A percentile compares a stretch with the other conserved stretches of the same genome.
These are phyloP conservation scores for Tulasnella calospora DNA, from an alignment of 768 basidiomycete genomes.

Conservation along the genomic window DNA sequence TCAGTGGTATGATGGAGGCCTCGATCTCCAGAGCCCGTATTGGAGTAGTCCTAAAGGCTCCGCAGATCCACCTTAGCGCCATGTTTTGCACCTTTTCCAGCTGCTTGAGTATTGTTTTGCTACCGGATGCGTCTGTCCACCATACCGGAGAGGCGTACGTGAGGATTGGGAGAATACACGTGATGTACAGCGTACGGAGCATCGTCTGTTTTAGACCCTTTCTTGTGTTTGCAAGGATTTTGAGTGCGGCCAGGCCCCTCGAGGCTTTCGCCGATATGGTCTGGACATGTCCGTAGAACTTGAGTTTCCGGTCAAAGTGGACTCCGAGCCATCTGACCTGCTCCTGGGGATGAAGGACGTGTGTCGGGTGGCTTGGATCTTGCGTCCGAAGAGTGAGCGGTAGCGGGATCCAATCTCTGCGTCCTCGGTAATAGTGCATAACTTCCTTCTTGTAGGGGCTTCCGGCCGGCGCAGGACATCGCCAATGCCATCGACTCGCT, in stretches of 20 bases:
- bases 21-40: too few relatives aligned
- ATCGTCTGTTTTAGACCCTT: constrained; percentile 36
- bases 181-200: constrained; percentile 34
- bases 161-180: constrained; percentile 37
- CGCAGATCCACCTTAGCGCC: constrained; percentile 20
- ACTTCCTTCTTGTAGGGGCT: too few relatives aligned
- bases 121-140: constrained; percentile 33
- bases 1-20: too few relatives aligned
- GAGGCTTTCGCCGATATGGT: constrained; percentile 32
- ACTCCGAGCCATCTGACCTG: not conserved
- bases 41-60: too few relatives aligned
- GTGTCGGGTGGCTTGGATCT: not conserved
- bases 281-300: constrained; percentile 37
- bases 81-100: constrained; percentile 35
- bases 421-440: too few relatives aligned
- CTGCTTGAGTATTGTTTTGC: constrained; percentile 29
- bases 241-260: constrained; percentile 32
- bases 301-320: constrained; percentile 37
- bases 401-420: too few relatives aligned
- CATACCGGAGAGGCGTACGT: constrained; percentile 38
- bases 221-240: constrained; percentile 39
- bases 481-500: constrained; percentile 41
- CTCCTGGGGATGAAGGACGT: not conserved
- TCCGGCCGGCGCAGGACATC: constrained; percentile 37
- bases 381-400: too few relatives aligned